Base-by-base conservation (phyloP, 148 eudicot species). In the Rhododendron williamsianum region DNA sequence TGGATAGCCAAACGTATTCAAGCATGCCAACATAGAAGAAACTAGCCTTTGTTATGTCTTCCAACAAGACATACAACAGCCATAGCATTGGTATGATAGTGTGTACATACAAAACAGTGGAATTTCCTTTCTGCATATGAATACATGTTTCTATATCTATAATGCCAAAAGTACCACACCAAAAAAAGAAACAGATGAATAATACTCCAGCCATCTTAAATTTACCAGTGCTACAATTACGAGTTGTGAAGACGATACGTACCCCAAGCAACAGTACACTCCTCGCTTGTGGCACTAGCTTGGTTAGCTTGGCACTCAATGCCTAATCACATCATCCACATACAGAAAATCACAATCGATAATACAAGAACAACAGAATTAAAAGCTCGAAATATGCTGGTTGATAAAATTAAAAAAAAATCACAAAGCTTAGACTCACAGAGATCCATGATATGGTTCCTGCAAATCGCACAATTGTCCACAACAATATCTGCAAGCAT, bases 261-360 rank as follows among this genome's bases (percentile, higher is more conserved):
- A 95, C 98, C 98, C 98, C 98, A 95, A 88, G 98, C 98, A 83
- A 94, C 98, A 51, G 98, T 95, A 86, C 98, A 95, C 85, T 94
- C 98, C 89, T 95, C 95, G 81, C 98, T 95, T 0, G 98, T 95
- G 12, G 98, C 98, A 78, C 98, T 93, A 46, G 98, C 98, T 87
- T 95, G 98, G 89, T 95, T 95, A 81, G 98, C 98, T 87, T 95
- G 98, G 67, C 98, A 96, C 91, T 96, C 98, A 48, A 96, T 96
- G 78, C 98, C 98, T 96, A 84, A 65, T 38, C 69, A 86, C 86
- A 43, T 48, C 88, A 36, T 48, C 77, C 85, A 9, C 10, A 41
- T 56, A 45, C 83, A 36, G 27, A 15, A 3, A 18, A 30, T 23
- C 76, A 79, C 81, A 76, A 84, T 18, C 76, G 18, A 33, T 38